Conservation (phyloP, 305 asterid species). For the Fraxinus platypoda region DNA sequence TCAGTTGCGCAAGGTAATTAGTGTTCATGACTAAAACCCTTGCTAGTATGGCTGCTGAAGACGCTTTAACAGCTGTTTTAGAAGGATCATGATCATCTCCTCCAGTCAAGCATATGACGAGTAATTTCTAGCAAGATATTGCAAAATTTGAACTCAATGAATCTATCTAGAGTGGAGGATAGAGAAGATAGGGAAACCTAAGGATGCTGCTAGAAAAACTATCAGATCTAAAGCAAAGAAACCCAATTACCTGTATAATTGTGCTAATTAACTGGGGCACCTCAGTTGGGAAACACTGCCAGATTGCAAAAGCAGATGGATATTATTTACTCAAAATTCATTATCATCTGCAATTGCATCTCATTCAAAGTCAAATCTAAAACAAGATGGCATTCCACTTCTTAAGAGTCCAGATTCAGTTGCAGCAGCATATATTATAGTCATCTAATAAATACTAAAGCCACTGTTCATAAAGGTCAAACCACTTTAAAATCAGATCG, state of each 20-base stretch:
- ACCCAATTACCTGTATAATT: constrained; percentile 58
- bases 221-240: constrained; percentile 16
- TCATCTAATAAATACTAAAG: background rate
- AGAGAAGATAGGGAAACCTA: background rate
- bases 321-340: constrained; percentile 17
- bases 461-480: background rate
- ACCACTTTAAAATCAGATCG: background rate
- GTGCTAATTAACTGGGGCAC: constrained; percentile 82
- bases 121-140: constrained; percentile 58
- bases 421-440: background rate
- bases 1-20: constrained; percentile 76
- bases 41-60: constrained; percentile 84
- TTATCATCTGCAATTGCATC: constrained; percentile 10
- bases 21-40: constrained; percentile 90
- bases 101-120: constrained; percentile 75
- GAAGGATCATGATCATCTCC: constrained; percentile 88
- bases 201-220: background rate
- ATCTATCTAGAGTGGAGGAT: constrained; percentile 11
- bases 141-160: constrained; percentile 19
- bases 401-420: constrained; percentile 7
- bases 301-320: constrained; percentile 28
- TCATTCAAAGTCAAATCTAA: constrained; percentile 3
- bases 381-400: background rate
- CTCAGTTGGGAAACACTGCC: constrained; percentile 89
- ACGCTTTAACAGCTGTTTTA: constrained; percentile 73